Evolutionary conservation across 805 yeast species (phyloP), one percentile per base, ranked within the genome.

Genomic region (Pichia nakasei): DNA sequence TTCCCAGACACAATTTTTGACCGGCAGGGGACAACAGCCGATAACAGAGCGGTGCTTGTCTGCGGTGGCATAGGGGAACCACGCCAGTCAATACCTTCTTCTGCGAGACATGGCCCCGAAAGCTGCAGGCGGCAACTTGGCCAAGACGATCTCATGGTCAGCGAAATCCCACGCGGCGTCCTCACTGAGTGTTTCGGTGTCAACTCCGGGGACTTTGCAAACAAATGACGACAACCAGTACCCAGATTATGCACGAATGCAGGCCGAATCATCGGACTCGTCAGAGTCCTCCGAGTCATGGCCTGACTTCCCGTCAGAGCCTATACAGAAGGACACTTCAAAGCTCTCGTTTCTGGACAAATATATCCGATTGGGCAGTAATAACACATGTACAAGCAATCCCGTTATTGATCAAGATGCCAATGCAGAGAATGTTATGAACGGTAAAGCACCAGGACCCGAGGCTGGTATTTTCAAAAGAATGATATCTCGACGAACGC

Each of bases 381-480:
- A 29, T 9, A 35, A 17, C n/a, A 11, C 7, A 8, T 11, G n/a
- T 5, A 2, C 6, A 3, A 9, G 6, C 3, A 7, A 3, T 22
- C 11, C 11, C 6, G 27, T 26, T 15, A 27, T 3, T 24, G 8
- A 18, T 27, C 11, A 12, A n/a, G n/a, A 24, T 8, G 18, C 32
- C 21, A 12, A 7, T 19, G 13, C 37, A 29, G 17, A 42, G 8
- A 42, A 26, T 21, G 11, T 8, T 24, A 24, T 8, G 9, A 24
- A 24, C 11, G 9, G 11, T 8, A 24, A 24, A 24, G 27, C 7
- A 24, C 11, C 27, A 8, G 27, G 27, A 24, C 27, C 27, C 15
- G 32, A 17, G 12, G 32, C 50, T 20, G 42, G 44, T 31, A 54
- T 61, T 35, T 63, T 62, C 49, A 62, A 61, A 35, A 63, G 57